Evolutionary conservation across 75 land plant species (phyloP), one percentile per base, ranked within the genome.

Genomic region (Picea sitchensis): DNA sequence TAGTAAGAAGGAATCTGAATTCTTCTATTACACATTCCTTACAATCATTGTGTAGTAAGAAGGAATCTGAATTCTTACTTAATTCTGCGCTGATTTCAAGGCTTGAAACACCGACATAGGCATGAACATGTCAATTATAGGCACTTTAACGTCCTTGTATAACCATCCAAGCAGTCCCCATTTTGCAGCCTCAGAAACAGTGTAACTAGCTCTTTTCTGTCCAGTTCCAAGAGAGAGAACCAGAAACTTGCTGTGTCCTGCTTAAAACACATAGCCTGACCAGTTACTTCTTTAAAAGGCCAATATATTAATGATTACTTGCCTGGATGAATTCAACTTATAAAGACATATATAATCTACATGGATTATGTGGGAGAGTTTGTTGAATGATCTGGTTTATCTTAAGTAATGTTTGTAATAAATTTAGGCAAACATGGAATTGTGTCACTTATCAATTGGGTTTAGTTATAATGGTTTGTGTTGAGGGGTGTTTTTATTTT

Each of bases 121-220:
- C 9, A 75, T 85, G 83, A 57, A 89, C 13, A 84, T 78, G 21
- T 92, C 89, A 5, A 94, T 61, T 3, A 92, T n/a, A 0, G 94
- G 96, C 2, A 78, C 56, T 7, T 86, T 73, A 17, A 83, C 82
- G 21, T 60, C 63, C 34, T 65, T 71, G 64, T 30, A 60, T 11
- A 94, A 58, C 96, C 96, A 94, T 9, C 81, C 80, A 17, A 94
- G 30, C 0, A 86, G 2, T 9, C 95, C 95, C 96, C 96, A 94
- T 32, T 68, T 83, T 23, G 75, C 79, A 15, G 78, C 84, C 0
- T 69, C 63, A 21, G 54, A 31, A 65, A 81, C 78, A 8, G 23
- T 68, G 59, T 81, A 87, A 18, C 74, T 78, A 3, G 58, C 61
- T 34, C 51, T 65, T 3, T 4, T 13, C 23, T 38, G 26, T 15